These are phyloP conservation scores for Spatholobus suberectus DNA, from an alignment of 306 rosid genomes.

Conservation along the genomic window DNA sequence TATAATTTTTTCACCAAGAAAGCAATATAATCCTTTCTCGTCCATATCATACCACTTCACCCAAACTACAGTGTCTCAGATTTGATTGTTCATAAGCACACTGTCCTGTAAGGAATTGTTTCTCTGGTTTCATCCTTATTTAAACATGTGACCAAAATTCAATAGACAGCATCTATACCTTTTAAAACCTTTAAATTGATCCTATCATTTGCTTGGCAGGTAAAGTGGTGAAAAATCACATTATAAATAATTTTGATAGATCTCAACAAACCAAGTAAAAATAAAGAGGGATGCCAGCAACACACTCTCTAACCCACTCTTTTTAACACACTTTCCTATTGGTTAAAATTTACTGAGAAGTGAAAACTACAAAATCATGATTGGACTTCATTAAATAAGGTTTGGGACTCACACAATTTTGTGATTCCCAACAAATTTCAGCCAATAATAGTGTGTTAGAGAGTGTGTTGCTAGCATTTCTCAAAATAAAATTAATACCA, in stretches of 20 bases:
- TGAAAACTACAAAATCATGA: too few relatives aligned
- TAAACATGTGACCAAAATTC: conserved; percentile 1
- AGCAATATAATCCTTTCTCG: background rate
- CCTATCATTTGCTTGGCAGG: conserved; percentile 1
- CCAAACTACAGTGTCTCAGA: background rate
- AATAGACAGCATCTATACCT: background rate
- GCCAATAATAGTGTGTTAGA: too few relatives aligned
- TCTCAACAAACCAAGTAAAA: background rate
- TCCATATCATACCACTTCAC: conserved; percentile 12
- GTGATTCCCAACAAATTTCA: too few relatives aligned
- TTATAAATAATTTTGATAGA: background rate
- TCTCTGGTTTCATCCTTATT: conserved; percentile 3
- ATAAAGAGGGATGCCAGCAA: too few relatives aligned
- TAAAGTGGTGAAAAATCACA: background rate
- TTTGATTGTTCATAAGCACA: background rate
- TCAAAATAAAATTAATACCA: background rate
- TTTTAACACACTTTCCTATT: too few relatives aligned
- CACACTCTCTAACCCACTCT: too few relatives aligned
- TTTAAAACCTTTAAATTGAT: conserved; percentile 22
- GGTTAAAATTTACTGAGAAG: too few relatives aligned
- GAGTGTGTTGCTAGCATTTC: too few relatives aligned
- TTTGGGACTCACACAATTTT: too few relatives aligned
- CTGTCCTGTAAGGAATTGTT: background rate
- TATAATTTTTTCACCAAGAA: background rate
- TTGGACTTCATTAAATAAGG: too few relatives aligned